phyloP scores from a whole-genome alignment of 2,329 filamentous ascomycete genomes.

The Aspergillus transmontanensis region DNA sequence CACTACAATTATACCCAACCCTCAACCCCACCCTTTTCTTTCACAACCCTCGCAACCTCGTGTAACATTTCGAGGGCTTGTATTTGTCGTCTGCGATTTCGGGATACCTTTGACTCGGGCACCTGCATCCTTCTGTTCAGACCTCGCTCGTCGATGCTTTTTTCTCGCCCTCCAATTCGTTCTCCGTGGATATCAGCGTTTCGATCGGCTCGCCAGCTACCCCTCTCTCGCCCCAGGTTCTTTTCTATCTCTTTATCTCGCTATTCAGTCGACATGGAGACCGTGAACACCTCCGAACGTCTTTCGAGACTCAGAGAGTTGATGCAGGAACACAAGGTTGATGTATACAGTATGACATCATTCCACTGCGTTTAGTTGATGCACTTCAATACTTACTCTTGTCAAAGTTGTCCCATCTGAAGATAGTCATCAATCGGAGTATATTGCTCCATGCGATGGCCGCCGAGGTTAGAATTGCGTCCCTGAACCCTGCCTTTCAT shows the following conservation, averaged over 20 bases:
- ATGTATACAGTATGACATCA: constrained; percentile 77
- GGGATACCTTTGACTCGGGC: constrained; percentile 16
- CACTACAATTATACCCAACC: constrained; percentile 7
- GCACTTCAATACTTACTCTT: constrained; percentile 37
- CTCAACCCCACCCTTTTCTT: constrained; percentile 1
- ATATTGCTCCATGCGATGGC: constrained; percentile 93
- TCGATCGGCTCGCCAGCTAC: constrained; percentile 28
- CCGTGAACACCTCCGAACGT: constrained; percentile 75
- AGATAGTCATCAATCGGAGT: constrained; percentile 96
- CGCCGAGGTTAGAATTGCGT: constrained; percentile 63
- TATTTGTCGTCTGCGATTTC: constrained; percentile 13
- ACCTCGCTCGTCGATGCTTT: constrained; percentile 35
- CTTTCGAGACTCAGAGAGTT: constrained; percentile 75
- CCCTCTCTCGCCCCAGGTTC: constrained; percentile 33
- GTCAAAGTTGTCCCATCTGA: constrained; percentile 85
- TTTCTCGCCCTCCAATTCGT: constrained; percentile 33
- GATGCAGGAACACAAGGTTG: constrained; percentile 84
- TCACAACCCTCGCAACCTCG: constrained; percentile 11
- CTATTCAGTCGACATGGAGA: constrained; percentile 66
- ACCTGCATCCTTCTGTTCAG: constrained; percentile 17
- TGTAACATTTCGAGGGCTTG: constrained; percentile 14
- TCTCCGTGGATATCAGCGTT: constrained; percentile 33
- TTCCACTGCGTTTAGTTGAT: constrained; percentile 14
- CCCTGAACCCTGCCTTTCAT: constrained; percentile 6
- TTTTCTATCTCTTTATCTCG: constrained; percentile 42